These are phyloP conservation scores for Tuber brumale DNA, from an alignment of 495 filamentous ascomycete species.

Conservation along the genomic window DNA sequence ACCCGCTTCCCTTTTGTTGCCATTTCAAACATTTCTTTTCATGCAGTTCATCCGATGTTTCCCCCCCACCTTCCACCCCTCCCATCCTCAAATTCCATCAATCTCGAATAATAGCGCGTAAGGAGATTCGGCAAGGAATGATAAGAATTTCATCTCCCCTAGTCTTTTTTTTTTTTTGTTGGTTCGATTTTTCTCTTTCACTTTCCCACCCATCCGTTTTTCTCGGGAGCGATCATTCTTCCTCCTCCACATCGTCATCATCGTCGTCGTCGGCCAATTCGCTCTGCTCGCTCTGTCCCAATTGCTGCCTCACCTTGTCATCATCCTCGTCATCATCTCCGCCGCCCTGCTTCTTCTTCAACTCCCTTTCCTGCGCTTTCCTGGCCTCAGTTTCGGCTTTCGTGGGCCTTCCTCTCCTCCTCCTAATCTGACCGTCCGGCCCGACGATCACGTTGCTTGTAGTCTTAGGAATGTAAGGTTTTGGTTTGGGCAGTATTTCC, in stretches of 20 bases:
- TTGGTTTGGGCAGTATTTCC: slow-evolving; percentile 37
- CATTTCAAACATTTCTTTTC: slow-evolving; percentile 1
- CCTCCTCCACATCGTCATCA: not conserved
- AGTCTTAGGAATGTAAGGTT: slow-evolving; percentile 33
- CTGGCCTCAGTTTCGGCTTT: slow-evolving; percentile 34
- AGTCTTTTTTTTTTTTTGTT: not conserved
- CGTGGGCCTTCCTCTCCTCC: slow-evolving; percentile 37
- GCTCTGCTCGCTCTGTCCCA: slow-evolving; percentile 2
- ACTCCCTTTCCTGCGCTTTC: slow-evolving; percentile 24
- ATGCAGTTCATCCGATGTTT: slow-evolving; percentile 4
- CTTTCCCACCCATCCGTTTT: not conserved
- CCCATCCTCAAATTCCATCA: not conserved
- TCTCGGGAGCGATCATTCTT: not conserved
- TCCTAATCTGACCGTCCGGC: slow-evolving; percentile 30
- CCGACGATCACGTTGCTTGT: slow-evolving; percentile 23
- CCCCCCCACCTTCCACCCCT: not conserved
- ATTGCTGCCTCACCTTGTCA: slow-evolving; percentile 15
- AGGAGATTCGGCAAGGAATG: not conserved
- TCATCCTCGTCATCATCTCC: slow-evolving; percentile 31
- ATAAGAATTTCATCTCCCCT: not conserved
- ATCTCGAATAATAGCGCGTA: not conserved
- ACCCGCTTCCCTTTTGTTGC: not conserved
- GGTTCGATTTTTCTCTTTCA: not conserved
- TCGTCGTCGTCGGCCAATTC: not conserved
- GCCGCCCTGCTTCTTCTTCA: slow-evolving; percentile 26